These are phyloP conservation scores for Tolypocladium tropicale DNA, from an alignment of 2,329 filamentous ascomycete genomes.

Conservation along the genomic window DNA sequence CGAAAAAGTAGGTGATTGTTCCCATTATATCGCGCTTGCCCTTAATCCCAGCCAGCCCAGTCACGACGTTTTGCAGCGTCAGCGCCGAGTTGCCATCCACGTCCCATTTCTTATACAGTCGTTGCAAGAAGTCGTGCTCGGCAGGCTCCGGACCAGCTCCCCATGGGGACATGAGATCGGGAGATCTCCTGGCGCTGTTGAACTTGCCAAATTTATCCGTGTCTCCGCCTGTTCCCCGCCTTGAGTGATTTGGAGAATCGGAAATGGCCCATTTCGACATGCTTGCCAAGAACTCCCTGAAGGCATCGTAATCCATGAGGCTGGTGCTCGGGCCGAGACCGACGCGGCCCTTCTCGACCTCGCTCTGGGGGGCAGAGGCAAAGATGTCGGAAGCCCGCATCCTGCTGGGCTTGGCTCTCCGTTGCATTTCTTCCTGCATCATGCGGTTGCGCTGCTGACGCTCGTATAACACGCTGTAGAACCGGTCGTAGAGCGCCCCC, in stretches of 20 bases:
- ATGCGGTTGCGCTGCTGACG: constrained; percentile 73
- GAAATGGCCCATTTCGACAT: constrained; percentile 90
- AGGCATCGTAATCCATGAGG: constrained; percentile 95
- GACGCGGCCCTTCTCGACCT: constrained; percentile 73
- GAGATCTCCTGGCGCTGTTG: constrained; percentile 40
- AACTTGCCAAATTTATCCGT: constrained; percentile 50
- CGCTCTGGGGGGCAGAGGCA: constrained; percentile 27
- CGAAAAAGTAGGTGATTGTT: constrained; percentile 95
- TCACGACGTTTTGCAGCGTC: constrained; percentile 84
- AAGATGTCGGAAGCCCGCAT: constrained; percentile 27
- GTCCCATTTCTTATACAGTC: constrained; percentile 85
- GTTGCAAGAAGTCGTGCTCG: constrained; percentile 87
- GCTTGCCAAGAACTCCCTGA: constrained; percentile 83
- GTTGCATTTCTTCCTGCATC: constrained; percentile 64
- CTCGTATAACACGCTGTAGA: constrained; percentile 87
- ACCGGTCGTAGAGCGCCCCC: constrained; percentile 83
- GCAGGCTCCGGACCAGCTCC: constrained; percentile 57
- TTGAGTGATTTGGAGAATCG: constrained; percentile 60
- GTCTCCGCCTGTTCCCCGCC: constrained; percentile 34
- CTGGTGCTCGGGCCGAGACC: constrained; percentile 82
- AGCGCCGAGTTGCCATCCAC: constrained; percentile 65
- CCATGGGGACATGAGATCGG: constrained; percentile 39
- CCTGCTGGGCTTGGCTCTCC: constrained; percentile 50
- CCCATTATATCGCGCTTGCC: constrained; percentile 95
- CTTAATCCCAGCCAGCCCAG: constrained; percentile 82